Evolutionary conservation across 2,329 filamentous ascomycete species (phyloP), one percentile per base, ranked within the genome.

Genomic region (Plenodomus tracheiphilus): DNA sequence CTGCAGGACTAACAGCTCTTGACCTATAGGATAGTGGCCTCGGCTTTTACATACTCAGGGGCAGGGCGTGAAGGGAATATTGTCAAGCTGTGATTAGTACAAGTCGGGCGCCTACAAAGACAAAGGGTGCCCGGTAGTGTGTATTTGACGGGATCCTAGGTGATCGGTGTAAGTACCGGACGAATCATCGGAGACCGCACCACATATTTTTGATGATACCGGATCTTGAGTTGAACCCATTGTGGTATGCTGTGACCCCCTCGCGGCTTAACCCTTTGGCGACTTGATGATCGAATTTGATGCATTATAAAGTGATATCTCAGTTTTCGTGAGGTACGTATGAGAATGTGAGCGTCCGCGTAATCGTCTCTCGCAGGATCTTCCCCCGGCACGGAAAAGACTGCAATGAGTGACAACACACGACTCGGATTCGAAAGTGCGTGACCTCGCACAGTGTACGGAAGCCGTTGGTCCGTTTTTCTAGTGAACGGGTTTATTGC

Each of bases 401-500:
- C 10, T 25, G 11, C 13, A 32, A 4, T 32, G 28, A 10, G 6
- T 8, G 28, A 32, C 28, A 32, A 15, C 28, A 10, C 9, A 32
- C 22, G 22, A 32, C 28, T 32, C 28, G 11, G 28, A 7, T 32
- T 11, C 4, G 6, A 11, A 11, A 11, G 28, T 15, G 28, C 28
- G 28, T 25, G 22, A 25, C 22, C 22, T 25, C 22, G 22, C 28
- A 15, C 28, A 6, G 15, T 32, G 28, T 15, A 53, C 46, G 41
- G 40, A 54, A 52, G 10, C 28, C 44, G 46, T 54, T 53, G 41
- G 41, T 18, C 37, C 41, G 21, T 10, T 46, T 32, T 30, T 21
- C 41, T 46, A 45, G 34, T 25, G 21, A 32, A 30, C 54, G 51
- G 54, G 43, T 25, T 40, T 54, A 18, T 46, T 57, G 11, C 54